Evolutionary conservation across 306 rosid genomes (phyloP).

Genomic region (Quillaja saponaria): DNA sequence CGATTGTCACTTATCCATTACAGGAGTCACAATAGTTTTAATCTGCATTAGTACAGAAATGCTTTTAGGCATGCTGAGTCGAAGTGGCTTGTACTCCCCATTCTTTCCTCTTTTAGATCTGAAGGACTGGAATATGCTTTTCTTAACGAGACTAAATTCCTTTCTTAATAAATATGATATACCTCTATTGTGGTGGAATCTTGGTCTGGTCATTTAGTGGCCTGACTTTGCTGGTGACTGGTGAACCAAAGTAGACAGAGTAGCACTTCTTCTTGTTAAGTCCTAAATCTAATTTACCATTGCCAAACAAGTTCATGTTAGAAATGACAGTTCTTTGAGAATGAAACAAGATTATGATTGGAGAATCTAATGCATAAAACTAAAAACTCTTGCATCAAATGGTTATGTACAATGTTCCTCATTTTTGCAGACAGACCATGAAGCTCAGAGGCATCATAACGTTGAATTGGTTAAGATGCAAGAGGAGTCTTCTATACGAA

Average conservation of each 20-base stretch:
- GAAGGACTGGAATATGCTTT: constrained; percentile 4
- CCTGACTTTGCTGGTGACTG: constrained; percentile 1
- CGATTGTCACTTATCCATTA: not conserved
- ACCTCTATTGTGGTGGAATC: not conserved
- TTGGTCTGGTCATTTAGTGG: constrained; percentile 23
- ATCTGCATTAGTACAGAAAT: constrained; percentile 15
- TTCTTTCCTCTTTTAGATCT: not conserved
- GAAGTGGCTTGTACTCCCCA: not conserved
- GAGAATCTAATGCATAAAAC: not conserved
- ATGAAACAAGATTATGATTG: no score
- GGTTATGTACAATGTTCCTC: constrained; percentile 15
- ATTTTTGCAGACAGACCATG: constrained; percentile 73
- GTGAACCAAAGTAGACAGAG: not conserved
- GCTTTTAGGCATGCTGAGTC: constrained; percentile 5
- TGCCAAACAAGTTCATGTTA: no score
- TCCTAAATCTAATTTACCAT: not conserved
- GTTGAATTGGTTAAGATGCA: constrained; percentile 92
- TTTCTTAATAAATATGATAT: not conserved
- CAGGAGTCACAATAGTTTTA: constrained; percentile 21
- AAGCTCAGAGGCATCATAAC: constrained; percentile 81
- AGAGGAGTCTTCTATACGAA: constrained; percentile 80
- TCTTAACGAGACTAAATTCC: not conserved
- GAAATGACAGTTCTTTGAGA: no score
- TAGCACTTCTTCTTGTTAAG: constrained; percentile 23
- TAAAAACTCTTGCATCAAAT: constrained; percentile 8